Percentiles rank a stretch among this genome's conserved stretches.
Evolutionary conservation across 2,329 filamentous ascomycete genomes (phyloP).

Genomic region (Arthrobotrys musiformis): DNA sequence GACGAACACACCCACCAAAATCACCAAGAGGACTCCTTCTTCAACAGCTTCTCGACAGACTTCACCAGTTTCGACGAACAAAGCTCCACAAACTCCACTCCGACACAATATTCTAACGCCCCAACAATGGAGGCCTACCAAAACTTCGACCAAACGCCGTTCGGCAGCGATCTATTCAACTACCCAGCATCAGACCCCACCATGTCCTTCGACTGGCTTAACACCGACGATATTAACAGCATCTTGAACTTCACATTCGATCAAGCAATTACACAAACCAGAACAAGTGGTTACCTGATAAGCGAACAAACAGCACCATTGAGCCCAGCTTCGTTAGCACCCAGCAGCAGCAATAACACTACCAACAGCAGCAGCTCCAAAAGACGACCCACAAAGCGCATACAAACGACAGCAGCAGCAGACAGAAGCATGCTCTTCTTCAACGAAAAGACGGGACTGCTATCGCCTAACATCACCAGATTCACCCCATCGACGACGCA

Average conservation of each 20-base stretch:
- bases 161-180: slow-evolving; percentile 32
- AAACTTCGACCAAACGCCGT: slow-evolving; percentile 32
- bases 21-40: neutral
- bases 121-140: slow-evolving; percentile 41
- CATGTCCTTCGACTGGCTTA: slow-evolving; percentile 42
- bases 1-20: neutral
- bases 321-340: slow-evolving; percentile 25
- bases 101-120: neutral
- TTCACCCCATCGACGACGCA: slow-evolving; percentile 27
- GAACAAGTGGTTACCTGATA: slow-evolving; percentile 2
- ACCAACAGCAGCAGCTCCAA: neutral
- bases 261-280: slow-evolving; percentile 35
- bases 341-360: slow-evolving; percentile 1
- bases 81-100: neutral
- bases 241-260: slow-evolving; percentile 36
- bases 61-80: slow-evolving; percentile 11
- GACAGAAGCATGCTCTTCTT: slow-evolving; percentile 47
- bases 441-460: slow-evolving; percentile 35
- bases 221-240: slow-evolving; percentile 28
- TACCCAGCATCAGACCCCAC: slow-evolving; percentile 12
- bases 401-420: neutral
- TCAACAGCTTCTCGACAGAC: slow-evolving; percentile 3
- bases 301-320: slow-evolving; percentile 18
- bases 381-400: slow-evolving; percentile 16
- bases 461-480: slow-evolving; percentile 34